Evolutionary conservation across 805 yeast species (phyloP), one percentile per base, ranked within the genome.

Genomic region (Teunomyces pallodes): DNA sequence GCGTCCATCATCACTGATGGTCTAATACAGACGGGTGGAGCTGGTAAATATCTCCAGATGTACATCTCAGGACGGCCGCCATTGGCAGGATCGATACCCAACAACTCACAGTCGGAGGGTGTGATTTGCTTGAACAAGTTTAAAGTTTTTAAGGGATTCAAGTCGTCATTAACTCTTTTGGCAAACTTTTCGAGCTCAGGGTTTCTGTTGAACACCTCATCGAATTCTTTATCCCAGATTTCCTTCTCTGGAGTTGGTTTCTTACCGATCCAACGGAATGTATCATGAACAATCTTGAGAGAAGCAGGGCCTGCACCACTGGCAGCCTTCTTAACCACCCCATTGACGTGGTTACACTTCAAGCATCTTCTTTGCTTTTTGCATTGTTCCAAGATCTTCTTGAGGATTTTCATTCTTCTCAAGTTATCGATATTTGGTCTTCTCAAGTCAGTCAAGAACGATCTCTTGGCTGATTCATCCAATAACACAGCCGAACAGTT

Each of bases 11-110:
- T 76, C 28, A 94, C 98, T 4, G 98, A 91, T 3, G 99, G 99
- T 56, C 99, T 82, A 47, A 94, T 94, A 76, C 99, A 94, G 14
- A 95, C 97, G 0, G 99, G 99, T 1, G 99, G 99, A 0, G 98
- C 98, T 0, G 99, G 99, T 46, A 94, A 77, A 64, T 91, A 94
- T 62, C 96, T 81, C 99, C 99, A 94, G 35, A 94, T 82, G 65
- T 91, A 94, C 78, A 87, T 89, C 69, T 92, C 98, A 4, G 98
- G 99, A 55, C 97, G 79, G 42, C 97, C 97, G 33, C 90, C 89
- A 56, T 83, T 80, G 3, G 88, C 79, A 0, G 97, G 81, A 60
- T 94, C 94, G 46, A 94, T 82, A 47, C 99, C 99, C 29, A 94
- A 71, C 14, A 94, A 76, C 67, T 92, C 97, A 70, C 97, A 91